phyloP scores from a whole-genome alignment of 805 yeast genomes.

The Candida insectalens region DNA sequence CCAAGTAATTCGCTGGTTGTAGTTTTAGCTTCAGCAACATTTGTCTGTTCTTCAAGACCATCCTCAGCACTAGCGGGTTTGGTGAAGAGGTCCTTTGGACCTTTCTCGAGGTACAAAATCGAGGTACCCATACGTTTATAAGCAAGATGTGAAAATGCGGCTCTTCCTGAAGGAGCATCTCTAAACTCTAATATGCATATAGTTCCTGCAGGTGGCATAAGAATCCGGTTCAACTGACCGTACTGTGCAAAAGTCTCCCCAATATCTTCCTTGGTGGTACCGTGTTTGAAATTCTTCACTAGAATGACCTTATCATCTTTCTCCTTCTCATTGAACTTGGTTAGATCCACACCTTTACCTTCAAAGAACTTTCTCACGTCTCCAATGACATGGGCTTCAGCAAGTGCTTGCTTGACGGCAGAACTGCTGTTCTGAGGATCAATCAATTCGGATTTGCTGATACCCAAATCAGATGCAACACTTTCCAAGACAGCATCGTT shows the following conservation, averaged over 20 bases:
- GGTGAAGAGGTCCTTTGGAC: constrained; percentile 74
- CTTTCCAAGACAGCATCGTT: constrained; percentile 87
- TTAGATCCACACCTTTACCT: constrained; percentile 72
- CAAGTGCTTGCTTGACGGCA: constrained; percentile 94
- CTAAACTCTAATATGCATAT: constrained; percentile 89
- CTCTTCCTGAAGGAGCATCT: constrained; percentile 73
- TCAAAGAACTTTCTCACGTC: constrained; percentile 86
- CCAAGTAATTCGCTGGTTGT: constrained; percentile 36
- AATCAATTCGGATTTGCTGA: constrained; percentile 71
- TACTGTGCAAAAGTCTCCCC: constrained; percentile 71
- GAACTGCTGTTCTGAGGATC: constrained; percentile 81
- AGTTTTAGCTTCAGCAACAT: constrained; percentile 32
- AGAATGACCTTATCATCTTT: constrained; percentile 74
- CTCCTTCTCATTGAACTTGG: constrained; percentile 56
- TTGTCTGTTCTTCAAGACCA: constrained; percentile 19
- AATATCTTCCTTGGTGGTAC: constrained; percentile 71
- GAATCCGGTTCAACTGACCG: constrained; percentile 70
- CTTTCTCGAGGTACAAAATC: constrained; percentile 85
- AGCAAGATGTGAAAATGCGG: constrained; percentile 82
- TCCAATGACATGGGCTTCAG: constrained; percentile 92
- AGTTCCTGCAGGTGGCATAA: constrained; percentile 96
- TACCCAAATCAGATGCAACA: constrained; percentile 77
- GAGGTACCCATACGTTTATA: constrained; percentile 83
- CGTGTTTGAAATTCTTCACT: constrained; percentile 86
- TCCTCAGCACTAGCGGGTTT: constrained; percentile 37